Percentiles rank a stretch among this genome's conserved stretches.
Evolutionary conservation across 2,329 filamentous ascomycete genomes (phyloP).

Genomic region (Diaporthe sp.): DNA sequence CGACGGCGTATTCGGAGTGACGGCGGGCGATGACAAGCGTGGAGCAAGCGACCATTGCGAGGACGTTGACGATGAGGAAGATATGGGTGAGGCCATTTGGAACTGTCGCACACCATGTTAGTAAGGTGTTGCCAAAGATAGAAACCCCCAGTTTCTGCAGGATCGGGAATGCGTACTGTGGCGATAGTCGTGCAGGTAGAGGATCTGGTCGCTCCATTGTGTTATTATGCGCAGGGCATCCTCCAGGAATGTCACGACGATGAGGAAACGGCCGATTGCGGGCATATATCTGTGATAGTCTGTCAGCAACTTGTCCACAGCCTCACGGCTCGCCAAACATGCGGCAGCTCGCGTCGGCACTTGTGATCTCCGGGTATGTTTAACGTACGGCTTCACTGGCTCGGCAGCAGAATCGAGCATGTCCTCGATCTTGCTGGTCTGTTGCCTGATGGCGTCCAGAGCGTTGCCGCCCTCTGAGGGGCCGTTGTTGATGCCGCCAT

Average conservation of each 20-base stretch:
- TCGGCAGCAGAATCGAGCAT: constrained; percentile 87
- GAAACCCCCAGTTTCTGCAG: constrained; percentile 14
- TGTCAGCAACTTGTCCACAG: constrained; percentile 39
- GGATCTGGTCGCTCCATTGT: constrained; percentile 95
- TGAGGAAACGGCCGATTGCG: constrained; percentile 94
- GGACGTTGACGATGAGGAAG: constrained; percentile 90
- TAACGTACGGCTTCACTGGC: constrained; percentile 90
- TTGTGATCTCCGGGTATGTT: constrained; percentile 15
- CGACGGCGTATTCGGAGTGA: constrained; percentile 92
- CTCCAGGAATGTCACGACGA: constrained; percentile 98
- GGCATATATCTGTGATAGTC: constrained; percentile 80
- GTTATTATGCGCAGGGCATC: constrained; percentile 96
- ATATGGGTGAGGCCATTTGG: constrained; percentile 88
- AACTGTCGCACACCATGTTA: constrained; percentile 64
- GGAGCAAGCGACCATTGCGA: constrained; percentile 88
- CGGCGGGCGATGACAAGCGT: constrained; percentile 89
- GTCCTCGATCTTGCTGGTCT: constrained; percentile 99
- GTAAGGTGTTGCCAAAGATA: constrained; percentile 31
- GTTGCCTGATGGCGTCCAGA: constrained; percentile 89
- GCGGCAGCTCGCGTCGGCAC: background rate
- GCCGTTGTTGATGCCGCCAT: constrained; percentile 76
- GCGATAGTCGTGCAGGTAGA: constrained; percentile 92
- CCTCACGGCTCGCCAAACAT: background rate
- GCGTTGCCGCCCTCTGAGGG: constrained; percentile 75
- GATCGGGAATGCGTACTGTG: constrained; percentile 74